phyloP scores from a whole-genome alignment of 306 rosid species.

The Carpinus viminea region DNA sequence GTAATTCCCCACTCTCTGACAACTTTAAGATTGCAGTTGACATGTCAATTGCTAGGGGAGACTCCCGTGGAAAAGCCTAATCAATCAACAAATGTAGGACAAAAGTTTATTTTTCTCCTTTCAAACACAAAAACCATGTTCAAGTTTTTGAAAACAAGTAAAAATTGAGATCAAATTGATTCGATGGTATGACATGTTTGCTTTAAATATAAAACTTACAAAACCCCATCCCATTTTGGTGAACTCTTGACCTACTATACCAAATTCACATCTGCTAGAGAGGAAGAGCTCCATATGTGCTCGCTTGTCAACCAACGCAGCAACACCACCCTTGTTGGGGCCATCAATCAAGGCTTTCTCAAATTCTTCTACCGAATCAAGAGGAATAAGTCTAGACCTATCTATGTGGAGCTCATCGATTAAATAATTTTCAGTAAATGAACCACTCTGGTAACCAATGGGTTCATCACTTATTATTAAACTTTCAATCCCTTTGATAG shows the following conservation, averaged over 20 bases:
- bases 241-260: slow-evolving; percentile 85
- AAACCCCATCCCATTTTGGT: slow-evolving; percentile 96
- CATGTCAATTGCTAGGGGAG: slow-evolving; percentile 79
- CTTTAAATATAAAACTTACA: slow-evolving; percentile 46
- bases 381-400: slow-evolving; percentile 71
- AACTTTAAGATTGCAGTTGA: slow-evolving; percentile 73
- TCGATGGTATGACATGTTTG: too few species aligned
- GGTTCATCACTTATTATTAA: slow-evolving; percentile 55
- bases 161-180: too few species aligned
- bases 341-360: slow-evolving; percentile 69
- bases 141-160: too few species aligned
- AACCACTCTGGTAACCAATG: slow-evolving; percentile 74
- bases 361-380: slow-evolving; percentile 52
- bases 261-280: slow-evolving; percentile 67
- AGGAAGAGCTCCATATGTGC: slow-evolving; percentile 85
- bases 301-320: slow-evolving; percentile 80
- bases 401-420: slow-evolving; percentile 54
- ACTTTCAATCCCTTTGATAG: slow-evolving; percentile 81
- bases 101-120: neutral
- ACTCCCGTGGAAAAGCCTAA: slow-evolving; percentile 88
- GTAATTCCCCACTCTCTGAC: slow-evolving; percentile 79
- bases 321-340: slow-evolving; percentile 73
- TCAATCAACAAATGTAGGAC: neutral
- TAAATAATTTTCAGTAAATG: slow-evolving; percentile 61
- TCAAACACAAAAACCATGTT: too few species aligned